phyloP scores from a whole-genome alignment of 306 rosid species.

The Senna tora region DNA sequence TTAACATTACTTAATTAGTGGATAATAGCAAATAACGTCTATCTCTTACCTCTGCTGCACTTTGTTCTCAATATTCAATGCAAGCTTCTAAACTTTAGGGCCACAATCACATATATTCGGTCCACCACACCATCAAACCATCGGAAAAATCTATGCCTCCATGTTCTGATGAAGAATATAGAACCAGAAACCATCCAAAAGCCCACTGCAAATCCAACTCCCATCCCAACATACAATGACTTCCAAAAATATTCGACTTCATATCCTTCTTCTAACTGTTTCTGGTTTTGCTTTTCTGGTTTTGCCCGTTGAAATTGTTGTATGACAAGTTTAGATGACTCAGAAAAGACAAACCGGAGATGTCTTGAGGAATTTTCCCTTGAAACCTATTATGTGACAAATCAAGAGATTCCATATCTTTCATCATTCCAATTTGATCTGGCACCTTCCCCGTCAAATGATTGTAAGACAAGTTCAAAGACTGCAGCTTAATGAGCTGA shows the following conservation, averaged over 20 bases:
- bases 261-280: too few species aligned
- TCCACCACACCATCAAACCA: too few species aligned
- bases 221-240: not conserved
- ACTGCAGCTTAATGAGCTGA: not conserved
- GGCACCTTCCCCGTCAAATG: not conserved
- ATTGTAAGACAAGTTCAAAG: not conserved
- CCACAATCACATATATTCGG: too few species aligned
- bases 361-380: not conserved
- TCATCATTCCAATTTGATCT: not conserved
- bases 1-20: too few species aligned
- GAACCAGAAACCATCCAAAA: not conserved
- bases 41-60: too few species aligned
- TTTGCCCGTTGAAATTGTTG: not conserved
- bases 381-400: not conserved
- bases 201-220: not conserved
- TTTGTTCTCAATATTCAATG: too few species aligned
- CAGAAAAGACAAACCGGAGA: not conserved
- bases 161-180: too few species aligned
- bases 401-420: not conserved
- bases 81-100: too few species aligned
- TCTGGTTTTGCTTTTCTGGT: not conserved
- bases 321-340: not conserved
- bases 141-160: too few species aligned
- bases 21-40: too few species aligned
- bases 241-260: not conserved